Conservation (phyloP, 2,329 filamentous ascomycete genomes). For the Rhinocladiella similis region DNA sequence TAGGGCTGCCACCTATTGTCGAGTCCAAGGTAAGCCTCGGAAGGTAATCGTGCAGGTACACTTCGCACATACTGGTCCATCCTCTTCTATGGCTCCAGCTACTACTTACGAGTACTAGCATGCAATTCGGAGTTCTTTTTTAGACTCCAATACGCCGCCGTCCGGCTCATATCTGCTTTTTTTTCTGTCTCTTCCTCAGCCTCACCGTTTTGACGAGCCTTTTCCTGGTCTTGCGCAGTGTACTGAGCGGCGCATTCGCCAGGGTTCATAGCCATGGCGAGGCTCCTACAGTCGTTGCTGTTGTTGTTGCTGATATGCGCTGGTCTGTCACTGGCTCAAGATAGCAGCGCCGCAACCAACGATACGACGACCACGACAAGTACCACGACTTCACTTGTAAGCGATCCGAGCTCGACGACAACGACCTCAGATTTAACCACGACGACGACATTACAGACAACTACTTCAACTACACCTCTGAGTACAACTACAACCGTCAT, state of each 20-base stretch:
- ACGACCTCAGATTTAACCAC: not conserved
- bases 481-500: constrained; percentile 1
- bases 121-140: not conserved
- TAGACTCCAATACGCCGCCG: constrained; percentile 17
- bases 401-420: constrained; percentile 2
- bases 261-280: constrained; percentile 13
- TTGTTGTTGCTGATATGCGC: constrained; percentile 6
- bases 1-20: not conserved
- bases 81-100: not conserved
- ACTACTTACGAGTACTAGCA: not conserved
- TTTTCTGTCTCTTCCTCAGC: constrained; percentile 14
- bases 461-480: not conserved
- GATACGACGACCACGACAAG: not conserved
- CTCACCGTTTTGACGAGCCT: constrained; percentile 6
- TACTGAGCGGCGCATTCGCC: constrained; percentile 12
- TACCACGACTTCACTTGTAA: not conserved
- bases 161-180: constrained; percentile 13
- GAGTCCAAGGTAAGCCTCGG: not conserved
- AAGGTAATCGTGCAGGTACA: constrained; percentile 13
- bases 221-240: not conserved
- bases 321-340: constrained; percentile 4
- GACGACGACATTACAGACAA: not conserved
- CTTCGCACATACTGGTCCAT: constrained; percentile 4
- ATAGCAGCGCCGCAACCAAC: not conserved
- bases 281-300: constrained; percentile 5